phyloP scores from a whole-genome alignment of 441 rosid species.

The Euphorbia corollata region DNA sequence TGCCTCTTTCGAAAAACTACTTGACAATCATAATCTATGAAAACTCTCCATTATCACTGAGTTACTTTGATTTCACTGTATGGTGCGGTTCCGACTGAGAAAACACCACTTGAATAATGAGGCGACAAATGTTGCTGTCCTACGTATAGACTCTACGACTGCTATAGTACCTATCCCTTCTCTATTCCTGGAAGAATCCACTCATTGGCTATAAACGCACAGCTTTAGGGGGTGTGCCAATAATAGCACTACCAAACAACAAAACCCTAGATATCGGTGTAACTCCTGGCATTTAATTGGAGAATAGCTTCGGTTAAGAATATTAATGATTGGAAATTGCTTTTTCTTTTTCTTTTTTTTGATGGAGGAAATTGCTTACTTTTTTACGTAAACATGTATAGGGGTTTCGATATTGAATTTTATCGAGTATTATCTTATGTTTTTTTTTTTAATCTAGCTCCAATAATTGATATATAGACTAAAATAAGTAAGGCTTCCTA shows the following conservation, averaged over 20 bases:
- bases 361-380: too few species aligned
- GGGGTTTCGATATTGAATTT: too few species aligned
- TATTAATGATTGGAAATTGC: too few species aligned
- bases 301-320: constrained; percentile 16
- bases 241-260: constrained; percentile 19
- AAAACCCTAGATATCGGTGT: constrained; percentile 46
- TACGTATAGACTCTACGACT: constrained; percentile 17
- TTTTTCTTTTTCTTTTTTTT: too few species aligned
- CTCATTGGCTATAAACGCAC: constrained; percentile 20
- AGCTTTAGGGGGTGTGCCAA: constrained; percentile 17
- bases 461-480: constrained; percentile 9
- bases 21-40: constrained; percentile 13
- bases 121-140: constrained; percentile 17
- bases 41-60: constrained; percentile 9
- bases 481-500: background rate
- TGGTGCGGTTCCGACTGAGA: background rate
- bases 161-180: constrained; percentile 2
- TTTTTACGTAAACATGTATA: too few species aligned
- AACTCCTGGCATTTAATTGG: constrained; percentile 15
- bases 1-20: constrained; percentile 12
- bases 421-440: constrained; percentile 11
- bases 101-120: constrained; percentile 12
- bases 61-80: constrained; percentile 1
- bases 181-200: constrained; percentile 22
- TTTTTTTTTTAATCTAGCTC: background rate